Percentiles rank a stretch among this genome's conserved stretches.
phyloP scores from a whole-genome alignment of 371 early-diverging fungal species.

The Chytridiales sp. region DNA sequence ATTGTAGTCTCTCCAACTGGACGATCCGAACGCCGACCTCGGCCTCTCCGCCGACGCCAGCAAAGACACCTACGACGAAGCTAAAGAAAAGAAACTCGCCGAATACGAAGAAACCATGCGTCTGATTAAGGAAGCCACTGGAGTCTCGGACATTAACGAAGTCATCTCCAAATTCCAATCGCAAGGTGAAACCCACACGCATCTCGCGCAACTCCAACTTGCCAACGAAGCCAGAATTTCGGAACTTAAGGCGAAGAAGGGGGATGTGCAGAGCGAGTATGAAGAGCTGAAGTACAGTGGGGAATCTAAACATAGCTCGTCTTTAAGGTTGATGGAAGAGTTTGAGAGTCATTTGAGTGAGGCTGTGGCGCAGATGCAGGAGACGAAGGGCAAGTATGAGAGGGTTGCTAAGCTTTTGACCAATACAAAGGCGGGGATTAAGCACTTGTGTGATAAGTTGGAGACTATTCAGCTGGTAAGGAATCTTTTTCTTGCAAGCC shows the following conservation, averaged over 20 bases:
- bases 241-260: conserved; percentile 44
- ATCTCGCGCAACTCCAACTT: conserved; percentile 42
- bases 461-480: conserved; percentile 49
- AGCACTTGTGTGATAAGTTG: conserved; percentile 53
- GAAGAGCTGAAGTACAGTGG: conserved; percentile 46
- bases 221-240: conserved; percentile 42
- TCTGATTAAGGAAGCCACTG: conserved; percentile 57
- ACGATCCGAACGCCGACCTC: conserved; percentile 42
- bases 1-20: conserved; percentile 39
- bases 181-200: conserved; percentile 54
- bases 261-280: conserved; percentile 33
- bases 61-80: conserved; percentile 50
- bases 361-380: conserved; percentile 31
- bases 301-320: conserved; percentile 40
- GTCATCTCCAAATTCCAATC: conserved; percentile 56
- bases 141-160: conserved; percentile 52
- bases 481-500: background rate
- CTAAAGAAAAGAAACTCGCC: conserved; percentile 43
- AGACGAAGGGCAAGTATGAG: conserved; percentile 48
- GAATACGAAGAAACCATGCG: conserved; percentile 58
- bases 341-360: conserved; percentile 47
- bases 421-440: conserved; percentile 50
- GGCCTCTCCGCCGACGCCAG: conserved; percentile 26
- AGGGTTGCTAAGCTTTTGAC: conserved; percentile 42
- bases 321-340: conserved; percentile 44